Percentiles rank a stretch among this genome's conserved stretches.
phyloP scores from a whole-genome alignment of 208 protist species.

The Zelonia costaricensis region DNA sequence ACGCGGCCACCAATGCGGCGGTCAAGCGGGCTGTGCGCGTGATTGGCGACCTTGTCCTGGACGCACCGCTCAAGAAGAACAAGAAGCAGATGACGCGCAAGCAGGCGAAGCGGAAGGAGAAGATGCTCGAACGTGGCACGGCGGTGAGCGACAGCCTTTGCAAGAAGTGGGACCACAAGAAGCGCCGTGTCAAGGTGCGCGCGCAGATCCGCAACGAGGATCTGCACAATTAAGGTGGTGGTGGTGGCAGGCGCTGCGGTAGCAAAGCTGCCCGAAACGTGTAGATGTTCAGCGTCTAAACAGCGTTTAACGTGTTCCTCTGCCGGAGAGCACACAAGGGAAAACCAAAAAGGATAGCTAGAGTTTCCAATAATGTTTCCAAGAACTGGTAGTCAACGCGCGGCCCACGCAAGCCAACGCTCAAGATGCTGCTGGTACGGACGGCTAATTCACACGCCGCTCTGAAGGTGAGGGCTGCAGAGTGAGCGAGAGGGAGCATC shows the following conservation, averaged over 20 bases:
- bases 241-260: neutral
- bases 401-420: too few relatives aligned
- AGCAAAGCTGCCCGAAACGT: too few relatives aligned
- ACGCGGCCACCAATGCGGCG: slow-evolving; percentile 9
- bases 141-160: slow-evolving; percentile 53
- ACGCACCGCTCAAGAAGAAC: slow-evolving; percentile 47
- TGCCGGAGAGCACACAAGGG: too few relatives aligned
- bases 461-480: too few relatives aligned
- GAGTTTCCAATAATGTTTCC: too few relatives aligned
- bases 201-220: slow-evolving; percentile 85
- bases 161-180: slow-evolving; percentile 80
- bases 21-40: slow-evolving; percentile 51
- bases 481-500: too few relatives aligned
- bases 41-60: slow-evolving; percentile 66
- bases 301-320: too few relatives aligned
- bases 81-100: slow-evolving; percentile 82
- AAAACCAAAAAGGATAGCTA: too few relatives aligned
- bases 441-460: too few relatives aligned
- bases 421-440: too few relatives aligned
- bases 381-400: too few relatives aligned
- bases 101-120: slow-evolving; percentile 68
- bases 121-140: slow-evolving; percentile 51
- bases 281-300: too few relatives aligned
- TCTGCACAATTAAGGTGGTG: slow-evolving; percentile 59
- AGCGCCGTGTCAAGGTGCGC: slow-evolving; percentile 80